These are phyloP conservation scores for Chlamydomonas reinhardtii DNA, from an alignment of 163 green algal species.

Conservation along the genomic window DNA sequence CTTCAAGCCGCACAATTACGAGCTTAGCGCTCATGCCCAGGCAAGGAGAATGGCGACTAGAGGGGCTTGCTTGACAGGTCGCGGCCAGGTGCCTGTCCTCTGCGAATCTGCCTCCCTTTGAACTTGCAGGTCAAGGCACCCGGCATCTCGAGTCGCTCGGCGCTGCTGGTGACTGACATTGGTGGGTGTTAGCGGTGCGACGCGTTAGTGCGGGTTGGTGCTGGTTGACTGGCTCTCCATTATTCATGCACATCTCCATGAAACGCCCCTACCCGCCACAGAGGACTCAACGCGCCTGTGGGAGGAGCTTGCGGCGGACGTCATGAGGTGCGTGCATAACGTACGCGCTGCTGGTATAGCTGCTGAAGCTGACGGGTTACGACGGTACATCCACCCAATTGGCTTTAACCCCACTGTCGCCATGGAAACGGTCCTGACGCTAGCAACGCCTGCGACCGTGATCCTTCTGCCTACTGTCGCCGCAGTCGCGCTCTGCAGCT, in stretches of 20 bases:
- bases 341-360: no score
- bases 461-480: no score
- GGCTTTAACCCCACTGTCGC: no score
- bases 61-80: no score
- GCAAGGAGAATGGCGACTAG: no score
- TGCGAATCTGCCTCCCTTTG: no score
- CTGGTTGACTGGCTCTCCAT: not conserved
- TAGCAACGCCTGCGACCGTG: not conserved
- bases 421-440: not conserved
- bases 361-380: no score
- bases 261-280: not conserved
- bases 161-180: not conserved
- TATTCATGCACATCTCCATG: no score
- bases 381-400: no score
- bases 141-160: not conserved
- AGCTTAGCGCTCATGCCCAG: no score
- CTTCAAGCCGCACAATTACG: no score
- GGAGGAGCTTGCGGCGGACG: conserved; percentile 18
- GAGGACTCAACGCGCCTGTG: conserved; percentile 16
- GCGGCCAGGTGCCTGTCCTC: no score
- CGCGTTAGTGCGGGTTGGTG: not conserved
- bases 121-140: not conserved
- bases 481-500: not conserved
- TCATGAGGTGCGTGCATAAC: conserved; percentile 13
- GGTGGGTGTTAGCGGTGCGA: not conserved